Conservation (phyloP, 108 stramenopile genomes). For the Skeletonema grethae region DNA sequence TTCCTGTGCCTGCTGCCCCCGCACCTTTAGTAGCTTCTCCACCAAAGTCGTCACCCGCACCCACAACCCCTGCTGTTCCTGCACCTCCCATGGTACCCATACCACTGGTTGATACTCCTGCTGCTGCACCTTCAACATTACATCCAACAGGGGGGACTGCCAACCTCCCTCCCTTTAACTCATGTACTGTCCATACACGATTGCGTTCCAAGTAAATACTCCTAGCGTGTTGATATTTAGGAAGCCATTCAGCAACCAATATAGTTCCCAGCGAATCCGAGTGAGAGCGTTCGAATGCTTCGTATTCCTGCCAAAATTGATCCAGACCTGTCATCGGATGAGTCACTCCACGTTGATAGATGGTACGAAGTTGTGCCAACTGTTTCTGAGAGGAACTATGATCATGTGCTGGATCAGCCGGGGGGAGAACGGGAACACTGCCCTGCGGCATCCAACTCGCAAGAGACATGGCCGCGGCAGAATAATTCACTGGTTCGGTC, state of each 20-base stretch:
- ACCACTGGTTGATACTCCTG: slow-evolving; percentile 1
- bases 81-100: slow-evolving; percentile 11
- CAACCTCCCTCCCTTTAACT: slow-evolving; percentile 59
- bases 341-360: slow-evolving; percentile 78
- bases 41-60: slow-evolving; percentile 30
- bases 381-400: slow-evolving; percentile 61
- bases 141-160: slow-evolving; percentile 69
- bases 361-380: slow-evolving; percentile 61
- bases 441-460: slow-evolving; percentile 2
- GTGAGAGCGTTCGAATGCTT: slow-evolving; percentile 77
- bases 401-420: slow-evolving; percentile 42
- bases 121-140: slow-evolving; percentile 25
- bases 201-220: slow-evolving; percentile 82
- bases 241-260: slow-evolving; percentile 68
- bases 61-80: slow-evolving; percentile 16
- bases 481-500: slow-evolving; percentile 22
- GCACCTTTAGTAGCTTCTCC: slow-evolving; percentile 28
- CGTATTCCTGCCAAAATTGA: slow-evolving; percentile 88
- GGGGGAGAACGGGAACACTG: slow-evolving; percentile 19
- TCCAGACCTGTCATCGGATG: slow-evolving; percentile 88
- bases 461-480: slow-evolving; percentile 1
- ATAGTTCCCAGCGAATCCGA: slow-evolving; percentile 76
- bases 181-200: slow-evolving; percentile 60
- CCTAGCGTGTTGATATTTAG: slow-evolving; percentile 88
- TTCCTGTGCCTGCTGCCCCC: slow-evolving; percentile 15